Percentiles rank a stretch among this genome's conserved stretches.
Evolutionary conservation across 768 basidiomycete genomes (phyloP).

Genomic region (Galerina marginata): DNA sequence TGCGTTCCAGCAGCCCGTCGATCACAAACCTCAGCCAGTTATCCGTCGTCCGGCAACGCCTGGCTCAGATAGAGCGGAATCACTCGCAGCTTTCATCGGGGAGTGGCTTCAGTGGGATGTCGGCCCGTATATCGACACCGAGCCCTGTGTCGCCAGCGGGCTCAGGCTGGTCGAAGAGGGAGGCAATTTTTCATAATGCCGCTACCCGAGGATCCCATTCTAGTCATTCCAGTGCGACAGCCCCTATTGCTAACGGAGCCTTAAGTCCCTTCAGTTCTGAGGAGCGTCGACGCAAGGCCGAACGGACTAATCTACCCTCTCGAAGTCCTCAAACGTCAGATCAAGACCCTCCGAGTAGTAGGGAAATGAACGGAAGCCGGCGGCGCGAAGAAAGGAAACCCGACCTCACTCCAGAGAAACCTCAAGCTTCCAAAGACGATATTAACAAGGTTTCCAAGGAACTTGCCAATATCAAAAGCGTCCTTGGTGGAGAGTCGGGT

Average conservation of each 20-base stretch:
- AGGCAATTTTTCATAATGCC: conserved; percentile 17
- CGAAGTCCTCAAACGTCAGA: not conserved
- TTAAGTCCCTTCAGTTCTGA: not conserved
- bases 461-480: conserved; percentile 25
- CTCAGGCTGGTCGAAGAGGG: conserved; percentile 21
- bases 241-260: too few relatives aligned
- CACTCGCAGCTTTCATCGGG: conserved; percentile 30
- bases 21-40: conserved; percentile 63
- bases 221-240: not conserved
- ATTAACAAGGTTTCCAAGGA: conserved; percentile 22
- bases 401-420: not conserved
- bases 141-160: conserved; percentile 18
- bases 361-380: not conserved
- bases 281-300: not conserved
- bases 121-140: conserved; percentile 9
- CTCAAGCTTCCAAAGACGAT: conserved; percentile 18
- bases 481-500: conserved; percentile 29
- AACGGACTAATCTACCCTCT: not conserved
- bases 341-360: too few relatives aligned
- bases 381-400: not conserved
- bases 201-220: not conserved
- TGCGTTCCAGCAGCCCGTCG: conserved; percentile 54
- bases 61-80: conserved; percentile 60
- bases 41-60: conserved; percentile 70
- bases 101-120: conserved; percentile 15